Evolutionary conservation across 768 basidiomycete genomes (phyloP).

Genomic region (Royoungia palumana): DNA sequence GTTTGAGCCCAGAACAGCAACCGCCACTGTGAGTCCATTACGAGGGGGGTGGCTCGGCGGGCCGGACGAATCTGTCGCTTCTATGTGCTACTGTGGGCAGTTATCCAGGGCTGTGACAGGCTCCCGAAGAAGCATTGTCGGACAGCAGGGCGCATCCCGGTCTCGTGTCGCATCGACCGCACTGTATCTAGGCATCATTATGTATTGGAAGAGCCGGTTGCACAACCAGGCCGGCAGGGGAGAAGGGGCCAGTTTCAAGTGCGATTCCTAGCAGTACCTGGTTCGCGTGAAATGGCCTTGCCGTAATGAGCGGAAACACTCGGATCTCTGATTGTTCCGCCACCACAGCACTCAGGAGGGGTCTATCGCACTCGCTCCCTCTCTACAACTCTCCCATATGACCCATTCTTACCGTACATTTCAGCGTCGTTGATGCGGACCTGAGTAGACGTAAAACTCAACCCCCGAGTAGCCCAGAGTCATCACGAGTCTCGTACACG

Average conservation of each 20-base stretch:
- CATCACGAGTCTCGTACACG: too few species aligned
- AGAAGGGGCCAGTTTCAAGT: not conserved
- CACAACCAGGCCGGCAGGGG: too few species aligned
- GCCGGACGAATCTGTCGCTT: conserved; percentile 12
- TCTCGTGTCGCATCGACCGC: not conserved
- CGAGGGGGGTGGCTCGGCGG: conserved; percentile 16
- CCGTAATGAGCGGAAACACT: conserved; percentile 26
- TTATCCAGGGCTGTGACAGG: conserved; percentile 7
- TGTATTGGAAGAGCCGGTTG: conserved; percentile 8
- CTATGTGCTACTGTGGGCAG: conserved; percentile 16
- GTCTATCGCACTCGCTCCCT: not conserved
- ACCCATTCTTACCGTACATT: not conserved
- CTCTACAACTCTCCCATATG: too few species aligned
- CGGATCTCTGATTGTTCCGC: conserved; percentile 4
- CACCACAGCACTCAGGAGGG: not conserved
- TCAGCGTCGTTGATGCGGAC: too few species aligned
- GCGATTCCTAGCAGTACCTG: conserved; percentile 26
- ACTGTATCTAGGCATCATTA: conserved; percentile 5
- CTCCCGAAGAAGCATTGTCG: not conserved
- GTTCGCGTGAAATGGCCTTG: conserved; percentile 14
- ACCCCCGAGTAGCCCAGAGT: not conserved
- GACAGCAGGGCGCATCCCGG: not conserved
- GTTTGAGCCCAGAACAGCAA: conserved; percentile 1
- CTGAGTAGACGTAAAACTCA: conserved; percentile 17
- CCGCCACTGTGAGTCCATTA: conserved; percentile 23